These are phyloP conservation scores for Cryptococcus sp. DNA, from an alignment of 1,284 basidiomycete species.

Conservation along the genomic window DNA sequence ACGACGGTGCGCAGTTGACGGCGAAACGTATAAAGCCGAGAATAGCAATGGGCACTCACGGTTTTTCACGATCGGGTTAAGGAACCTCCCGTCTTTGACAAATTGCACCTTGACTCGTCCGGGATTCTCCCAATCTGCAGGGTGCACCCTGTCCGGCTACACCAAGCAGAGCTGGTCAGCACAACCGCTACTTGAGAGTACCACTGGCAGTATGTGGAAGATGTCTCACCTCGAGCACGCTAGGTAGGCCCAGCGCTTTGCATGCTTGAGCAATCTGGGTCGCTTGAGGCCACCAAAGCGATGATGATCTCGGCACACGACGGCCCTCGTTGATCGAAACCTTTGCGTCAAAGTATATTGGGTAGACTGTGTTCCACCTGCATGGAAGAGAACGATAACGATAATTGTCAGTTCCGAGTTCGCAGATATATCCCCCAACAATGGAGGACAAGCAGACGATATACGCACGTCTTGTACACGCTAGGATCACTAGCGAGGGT, in stretches of 20 bases:
- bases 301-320: slow-evolving; percentile 73
- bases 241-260: slow-evolving; percentile 70
- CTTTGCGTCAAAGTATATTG: slow-evolving; percentile 96
- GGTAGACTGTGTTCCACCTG: slow-evolving; percentile 94
- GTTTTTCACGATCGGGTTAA: slow-evolving; percentile 73
- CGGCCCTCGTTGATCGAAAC: slow-evolving; percentile 80
- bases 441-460: not conserved
- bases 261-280: slow-evolving; percentile 87
- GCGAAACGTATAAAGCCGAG: not conserved
- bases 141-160: slow-evolving; percentile 74
- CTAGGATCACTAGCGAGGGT: slow-evolving; percentile 41
- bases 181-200: not conserved
- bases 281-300: slow-evolving; percentile 92
- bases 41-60: slow-evolving; percentile 60
- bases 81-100: slow-evolving; percentile 73
- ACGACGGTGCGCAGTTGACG: not conserved
- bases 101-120: slow-evolving; percentile 89
- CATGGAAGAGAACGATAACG: not conserved
- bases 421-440: not conserved
- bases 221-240: slow-evolving; percentile 72
- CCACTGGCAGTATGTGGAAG: not conserved
- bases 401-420: slow-evolving; percentile 1
- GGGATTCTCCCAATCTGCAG: slow-evolving; percentile 95
- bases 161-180: not conserved
- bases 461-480: slow-evolving; percentile 49